Conservation (phyloP, 768 basidiomycete species). For the Tricholoma furcatifolium region DNA sequence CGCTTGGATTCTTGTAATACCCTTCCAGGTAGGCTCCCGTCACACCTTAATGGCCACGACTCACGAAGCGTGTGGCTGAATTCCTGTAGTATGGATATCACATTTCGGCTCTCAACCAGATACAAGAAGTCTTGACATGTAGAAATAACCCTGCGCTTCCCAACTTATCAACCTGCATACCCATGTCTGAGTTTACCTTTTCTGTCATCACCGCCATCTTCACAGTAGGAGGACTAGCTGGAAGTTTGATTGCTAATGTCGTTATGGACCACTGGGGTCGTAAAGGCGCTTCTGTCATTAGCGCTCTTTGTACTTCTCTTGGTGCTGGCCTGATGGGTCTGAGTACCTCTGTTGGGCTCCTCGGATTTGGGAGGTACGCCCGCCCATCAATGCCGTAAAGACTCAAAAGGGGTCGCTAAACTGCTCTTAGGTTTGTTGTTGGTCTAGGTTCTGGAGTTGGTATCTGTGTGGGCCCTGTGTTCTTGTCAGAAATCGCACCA, state of each 20-base stretch:
- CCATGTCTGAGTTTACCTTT: conserved; percentile 75
- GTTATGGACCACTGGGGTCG: conserved; percentile 74
- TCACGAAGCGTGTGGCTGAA: neutral
- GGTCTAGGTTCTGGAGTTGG: conserved; percentile 75
- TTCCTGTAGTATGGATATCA: conserved; percentile 80
- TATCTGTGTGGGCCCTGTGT: conserved; percentile 80
- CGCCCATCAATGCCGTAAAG: neutral
- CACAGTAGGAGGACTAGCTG: conserved; percentile 83
- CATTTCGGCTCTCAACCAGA: conserved; percentile 88
- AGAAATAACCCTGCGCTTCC: conserved; percentile 28
- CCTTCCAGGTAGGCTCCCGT: conserved; percentile 48
- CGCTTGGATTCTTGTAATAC: conserved; percentile 63
- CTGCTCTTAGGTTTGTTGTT: conserved; percentile 50
- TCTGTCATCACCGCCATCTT: conserved; percentile 84
- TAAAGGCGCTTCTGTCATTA: conserved; percentile 61
- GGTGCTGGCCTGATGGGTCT: conserved; percentile 70
- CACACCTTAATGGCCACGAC: neutral
- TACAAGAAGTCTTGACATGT: conserved; percentile 79
- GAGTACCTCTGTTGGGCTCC: conserved; percentile 50
- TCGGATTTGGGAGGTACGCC: conserved; percentile 67
- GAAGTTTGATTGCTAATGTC: conserved; percentile 66
- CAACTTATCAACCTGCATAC: conserved; percentile 71
- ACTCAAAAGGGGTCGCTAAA: neutral
- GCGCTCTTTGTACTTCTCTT: conserved; percentile 49
- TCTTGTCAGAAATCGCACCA: conserved; percentile 84